Conservation (phyloP, 1,284 basidiomycete species). For the Leccinum insolens region DNA sequence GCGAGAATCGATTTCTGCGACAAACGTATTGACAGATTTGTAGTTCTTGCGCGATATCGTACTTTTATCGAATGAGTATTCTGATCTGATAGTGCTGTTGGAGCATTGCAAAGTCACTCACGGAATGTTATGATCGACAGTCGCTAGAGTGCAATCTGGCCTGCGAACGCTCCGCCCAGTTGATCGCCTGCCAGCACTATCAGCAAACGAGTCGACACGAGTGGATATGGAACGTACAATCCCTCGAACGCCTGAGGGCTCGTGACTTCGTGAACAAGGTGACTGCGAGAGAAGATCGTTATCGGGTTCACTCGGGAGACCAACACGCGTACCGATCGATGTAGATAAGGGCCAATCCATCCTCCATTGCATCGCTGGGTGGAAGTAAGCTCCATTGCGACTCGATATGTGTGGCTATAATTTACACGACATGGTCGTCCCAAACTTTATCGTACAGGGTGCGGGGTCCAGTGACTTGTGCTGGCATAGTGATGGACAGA, state of each 20-base stretch:
- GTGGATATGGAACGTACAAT: constrained; percentile 53
- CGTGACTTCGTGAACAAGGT: constrained; percentile 95
- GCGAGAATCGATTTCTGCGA: no score
- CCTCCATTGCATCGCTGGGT: constrained; percentile 70
- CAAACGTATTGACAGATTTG: no score
- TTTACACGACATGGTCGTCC: constrained; percentile 92
- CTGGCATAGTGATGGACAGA: constrained; percentile 51
- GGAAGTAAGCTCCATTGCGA: constrained; percentile 17
- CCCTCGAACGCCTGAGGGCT: constrained; percentile 97
- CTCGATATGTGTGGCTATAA: constrained; percentile 17
- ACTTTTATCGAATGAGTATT: no score
- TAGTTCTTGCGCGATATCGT: no score
- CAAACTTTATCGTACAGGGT: constrained; percentile 97
- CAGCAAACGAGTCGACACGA: constrained; percentile 11
- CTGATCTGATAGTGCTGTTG: neutral
- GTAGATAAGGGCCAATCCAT: constrained; percentile 88
- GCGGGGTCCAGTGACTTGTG: constrained; percentile 60
- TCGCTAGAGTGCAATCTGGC: constrained; percentile 93
- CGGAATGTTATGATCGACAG: constrained; percentile 97
- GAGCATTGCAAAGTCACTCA: constrained; percentile 45
- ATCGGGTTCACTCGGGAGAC: neutral
- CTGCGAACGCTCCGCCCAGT: constrained; percentile 84
- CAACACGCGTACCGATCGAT: constrained; percentile 75
- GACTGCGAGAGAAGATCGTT: constrained; percentile 32
- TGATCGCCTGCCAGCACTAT: constrained; percentile 56